A percentile compares a stretch with the other conserved stretches of the same genome.
Conservation (phyloP, 1,139 yeast species). For the Arxiozyma telluris region DNA sequence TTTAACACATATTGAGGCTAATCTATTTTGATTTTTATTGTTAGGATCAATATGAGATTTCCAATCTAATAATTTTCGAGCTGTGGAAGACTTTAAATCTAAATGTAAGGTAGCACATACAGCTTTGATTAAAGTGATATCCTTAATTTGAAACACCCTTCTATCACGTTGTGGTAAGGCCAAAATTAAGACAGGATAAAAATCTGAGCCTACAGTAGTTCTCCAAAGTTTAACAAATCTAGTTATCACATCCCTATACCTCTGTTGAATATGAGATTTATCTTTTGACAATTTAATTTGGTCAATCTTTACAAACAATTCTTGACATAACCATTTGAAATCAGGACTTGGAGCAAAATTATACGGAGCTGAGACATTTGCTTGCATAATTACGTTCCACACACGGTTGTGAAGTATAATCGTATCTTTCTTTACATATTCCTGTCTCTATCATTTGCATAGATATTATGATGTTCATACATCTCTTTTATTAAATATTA, state of each 20-base stretch:
- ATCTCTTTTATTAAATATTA: too few relatives aligned
- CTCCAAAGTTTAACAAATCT: conserved; percentile 54
- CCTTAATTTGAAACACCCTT: conserved; percentile 46
- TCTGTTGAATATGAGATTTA: conserved; percentile 5
- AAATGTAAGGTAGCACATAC: conserved; percentile 40
- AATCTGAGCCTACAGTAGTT: conserved; percentile 56
- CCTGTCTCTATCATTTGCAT: too few relatives aligned
- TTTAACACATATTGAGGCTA: conserved; percentile 35
- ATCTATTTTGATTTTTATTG: conserved; percentile 15
- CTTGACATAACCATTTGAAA: conserved; percentile 32
- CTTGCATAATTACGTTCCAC: neutral
- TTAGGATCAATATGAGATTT: conserved; percentile 30
- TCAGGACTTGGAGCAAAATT: conserved; percentile 32
- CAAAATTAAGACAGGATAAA: conserved; percentile 58
- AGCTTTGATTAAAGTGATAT: conserved; percentile 41
- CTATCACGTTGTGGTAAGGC: conserved; percentile 54
- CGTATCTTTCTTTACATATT: too few relatives aligned
- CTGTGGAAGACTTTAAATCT: conserved; percentile 44
- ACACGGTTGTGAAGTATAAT: too few relatives aligned
- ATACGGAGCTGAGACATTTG: conserved; percentile 6
- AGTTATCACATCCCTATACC: conserved; percentile 18
- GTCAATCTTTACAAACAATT: conserved; percentile 27
- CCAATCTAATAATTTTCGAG: conserved; percentile 39
- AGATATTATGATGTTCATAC: too few relatives aligned
- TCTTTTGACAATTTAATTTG: conserved; percentile 4